A percentile compares a stretch with the other conserved stretches of the same genome.
Conservation (phyloP, 257 asterid species). For the Solanum medicagineum region DNA sequence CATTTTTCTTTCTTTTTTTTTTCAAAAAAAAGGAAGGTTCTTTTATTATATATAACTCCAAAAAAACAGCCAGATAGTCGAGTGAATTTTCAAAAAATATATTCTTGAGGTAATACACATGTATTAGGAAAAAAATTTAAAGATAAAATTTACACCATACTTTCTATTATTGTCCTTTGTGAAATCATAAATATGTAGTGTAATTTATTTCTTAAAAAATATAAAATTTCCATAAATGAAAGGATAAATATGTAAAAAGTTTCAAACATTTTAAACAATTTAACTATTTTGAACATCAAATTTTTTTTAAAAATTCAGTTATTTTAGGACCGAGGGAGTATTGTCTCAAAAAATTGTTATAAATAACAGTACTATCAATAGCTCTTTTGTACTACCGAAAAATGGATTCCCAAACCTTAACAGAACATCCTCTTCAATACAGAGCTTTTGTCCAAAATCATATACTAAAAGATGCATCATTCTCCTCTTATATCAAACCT, state of each 20-base stretch:
- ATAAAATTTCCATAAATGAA: too few relatives aligned
- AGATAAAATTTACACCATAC: too few relatives aligned
- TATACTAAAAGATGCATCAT: conserved; percentile 28
- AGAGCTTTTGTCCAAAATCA: conserved; percentile 14
- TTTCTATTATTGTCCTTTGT: too few relatives aligned
- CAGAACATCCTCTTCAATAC: conserved; percentile 34
- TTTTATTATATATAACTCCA: not conserved
- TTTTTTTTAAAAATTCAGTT: fast-evolving
- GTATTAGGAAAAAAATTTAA: too few relatives aligned
- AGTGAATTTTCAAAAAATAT: not conserved
- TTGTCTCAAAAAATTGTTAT: not conserved
- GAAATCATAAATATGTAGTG: too few relatives aligned
- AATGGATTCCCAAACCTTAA: conserved; percentile 44
- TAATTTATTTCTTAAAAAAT: too few relatives aligned
- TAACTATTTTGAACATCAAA: too few relatives aligned
- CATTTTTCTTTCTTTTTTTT: too few relatives aligned
- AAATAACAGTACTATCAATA: not conserved
- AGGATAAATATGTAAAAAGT: too few relatives aligned
- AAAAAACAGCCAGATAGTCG: not conserved
- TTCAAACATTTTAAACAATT: too few relatives aligned
- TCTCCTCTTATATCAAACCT: conserved; percentile 39
- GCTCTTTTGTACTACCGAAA: not conserved
- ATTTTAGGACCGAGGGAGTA: too few relatives aligned
- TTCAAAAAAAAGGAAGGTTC: not conserved
- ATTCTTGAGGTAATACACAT: too few relatives aligned